Evolutionary conservation across 257 asterid species (phyloP).

Genomic region (Salvia miltiorrhiza): DNA sequence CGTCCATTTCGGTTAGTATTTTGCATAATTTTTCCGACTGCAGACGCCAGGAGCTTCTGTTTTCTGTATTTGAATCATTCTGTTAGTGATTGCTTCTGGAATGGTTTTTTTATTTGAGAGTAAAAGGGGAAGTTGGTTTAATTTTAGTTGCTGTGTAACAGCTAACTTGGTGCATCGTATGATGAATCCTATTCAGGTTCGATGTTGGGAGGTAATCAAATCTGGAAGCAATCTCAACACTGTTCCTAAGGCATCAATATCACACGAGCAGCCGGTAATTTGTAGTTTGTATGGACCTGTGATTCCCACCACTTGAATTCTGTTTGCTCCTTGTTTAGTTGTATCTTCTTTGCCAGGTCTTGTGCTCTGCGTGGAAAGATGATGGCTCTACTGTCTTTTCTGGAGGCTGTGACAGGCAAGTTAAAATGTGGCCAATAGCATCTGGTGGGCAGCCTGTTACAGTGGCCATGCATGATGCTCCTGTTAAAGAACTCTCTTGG

Average conservation of each 20-base stretch:
- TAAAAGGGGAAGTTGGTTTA: neutral
- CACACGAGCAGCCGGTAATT: slow-evolving; percentile 88
- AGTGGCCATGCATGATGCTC: slow-evolving; percentile 90
- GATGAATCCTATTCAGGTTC: slow-evolving; percentile 49
- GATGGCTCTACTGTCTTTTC: slow-evolving; percentile 95
- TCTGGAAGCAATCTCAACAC: slow-evolving; percentile 53
- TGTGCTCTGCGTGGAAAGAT: slow-evolving; percentile 93
- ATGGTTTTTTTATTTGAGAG: neutral
- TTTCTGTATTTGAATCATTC: neutral
- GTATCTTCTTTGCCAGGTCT: slow-evolving; percentile 49
- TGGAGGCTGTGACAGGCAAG: slow-evolving; percentile 98
- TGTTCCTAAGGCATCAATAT: slow-evolving; percentile 71
- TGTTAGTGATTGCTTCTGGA: neutral
- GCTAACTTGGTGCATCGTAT: slow-evolving; percentile 4
- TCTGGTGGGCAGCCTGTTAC: slow-evolving; percentile 79
- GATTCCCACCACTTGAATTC: neutral
- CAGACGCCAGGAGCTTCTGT: neutral
- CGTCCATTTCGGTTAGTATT: neutral
- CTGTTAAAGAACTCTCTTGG: slow-evolving; percentile 90
- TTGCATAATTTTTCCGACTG: neutral
- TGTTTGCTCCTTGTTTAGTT: slow-evolving; percentile 3
- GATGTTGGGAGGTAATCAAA: slow-evolving; percentile 86
- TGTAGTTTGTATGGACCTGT: neutral
- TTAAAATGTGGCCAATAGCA: slow-evolving; percentile 89
- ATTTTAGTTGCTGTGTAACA: neutral